Base-by-base conservation (phyloP, 176 grass and related monocot genomes). In the Oryza coarctata region DNA sequence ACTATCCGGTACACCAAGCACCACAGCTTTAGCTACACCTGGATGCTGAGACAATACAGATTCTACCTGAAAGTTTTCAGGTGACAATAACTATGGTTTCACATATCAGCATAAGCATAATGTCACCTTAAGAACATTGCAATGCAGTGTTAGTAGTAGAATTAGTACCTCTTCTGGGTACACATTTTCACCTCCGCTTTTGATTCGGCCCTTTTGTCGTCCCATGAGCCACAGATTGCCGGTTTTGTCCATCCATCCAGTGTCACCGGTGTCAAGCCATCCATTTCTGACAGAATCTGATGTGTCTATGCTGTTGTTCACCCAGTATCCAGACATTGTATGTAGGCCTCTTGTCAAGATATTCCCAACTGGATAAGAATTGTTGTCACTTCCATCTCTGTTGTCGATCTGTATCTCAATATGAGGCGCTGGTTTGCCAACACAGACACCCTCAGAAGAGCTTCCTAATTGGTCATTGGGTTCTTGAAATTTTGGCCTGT, bases 291-390 rank as follows among this genome's bases (percentile, higher is more conserved):
- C 58, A 57, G 28, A 75, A 45, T 78, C 90, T 0, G 60, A 70
- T 33, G 73, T 61, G 36, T 67, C 86, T 22, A 60, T 33, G 30
- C 50, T 81, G 14, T 22, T 91, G 44, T 63, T 60, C 60, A 27
- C 55, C 94, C 88, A 97, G 45, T 97, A 97, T 36, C 95, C 92
- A 68, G 74, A 85, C 95, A 94, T 94, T 27, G 91, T 91, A 61
- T 98, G 90, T 86, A 98, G 84, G 34, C 95, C 95, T 88, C 95
- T 94, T 6, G 90, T 94, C 57, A 94, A 82, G 38, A 98, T 94
- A 69, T 75, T 89, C 17, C 92, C 92, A 64, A 83, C 28, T 63
- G 29, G 74, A 62, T 74, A 84, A 50, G 40, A 70, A 45, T 4
- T 71, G 18, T 23, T 38, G 26, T 10, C 78, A 23, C 67, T 68